Percentiles rank a stretch among this genome's conserved stretches.
Evolutionary conservation across 139 green algal genomes (phyloP).

Genomic region (Protoeuglena noctilucae): DNA sequence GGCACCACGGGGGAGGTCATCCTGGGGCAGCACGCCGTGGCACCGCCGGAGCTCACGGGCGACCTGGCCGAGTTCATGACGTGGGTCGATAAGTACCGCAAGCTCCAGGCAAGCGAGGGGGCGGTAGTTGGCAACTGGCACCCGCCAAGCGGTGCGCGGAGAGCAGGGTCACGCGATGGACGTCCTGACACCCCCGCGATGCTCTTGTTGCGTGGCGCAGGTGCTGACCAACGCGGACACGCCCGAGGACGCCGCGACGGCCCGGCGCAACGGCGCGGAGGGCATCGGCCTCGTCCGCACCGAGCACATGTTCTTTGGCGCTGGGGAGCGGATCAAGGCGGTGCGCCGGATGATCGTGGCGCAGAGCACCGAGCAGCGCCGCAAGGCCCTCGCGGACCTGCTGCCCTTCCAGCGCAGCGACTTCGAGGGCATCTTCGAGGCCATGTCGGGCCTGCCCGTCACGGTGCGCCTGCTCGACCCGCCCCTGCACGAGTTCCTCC

Average conservation of each 20-base stretch:
- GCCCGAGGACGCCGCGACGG: slow-evolving; percentile 16
- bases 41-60: slow-evolving; percentile 1
- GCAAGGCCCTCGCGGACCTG: slow-evolving; percentile 14
- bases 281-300: slow-evolving; percentile 25
- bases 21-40: slow-evolving; percentile 4
- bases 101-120: neutral
- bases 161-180: no score
- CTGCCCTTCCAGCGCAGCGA: slow-evolving; percentile 20
- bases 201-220: no score
- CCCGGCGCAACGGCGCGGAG: slow-evolving; percentile 18
- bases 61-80: slow-evolving; percentile 21
- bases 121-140: slow-evolving; percentile 2
- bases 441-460: slow-evolving; percentile 19
- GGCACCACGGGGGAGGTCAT: slow-evolving; percentile 18
- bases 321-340: slow-evolving; percentile 17
- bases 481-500: slow-evolving; percentile 36
- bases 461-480: slow-evolving; percentile 33
- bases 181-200: no score
- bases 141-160: no score
- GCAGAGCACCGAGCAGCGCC: slow-evolving; percentile 3
- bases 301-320: slow-evolving; percentile 33
- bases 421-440: slow-evolving; percentile 19
- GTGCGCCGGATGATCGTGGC: slow-evolving; percentile 27
- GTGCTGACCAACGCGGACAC: slow-evolving; percentile 31
- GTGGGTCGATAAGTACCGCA: slow-evolving; percentile 18